phyloP scores from a whole-genome alignment of 306 rosid genomes.

The Ochetophila trinervis region DNA sequence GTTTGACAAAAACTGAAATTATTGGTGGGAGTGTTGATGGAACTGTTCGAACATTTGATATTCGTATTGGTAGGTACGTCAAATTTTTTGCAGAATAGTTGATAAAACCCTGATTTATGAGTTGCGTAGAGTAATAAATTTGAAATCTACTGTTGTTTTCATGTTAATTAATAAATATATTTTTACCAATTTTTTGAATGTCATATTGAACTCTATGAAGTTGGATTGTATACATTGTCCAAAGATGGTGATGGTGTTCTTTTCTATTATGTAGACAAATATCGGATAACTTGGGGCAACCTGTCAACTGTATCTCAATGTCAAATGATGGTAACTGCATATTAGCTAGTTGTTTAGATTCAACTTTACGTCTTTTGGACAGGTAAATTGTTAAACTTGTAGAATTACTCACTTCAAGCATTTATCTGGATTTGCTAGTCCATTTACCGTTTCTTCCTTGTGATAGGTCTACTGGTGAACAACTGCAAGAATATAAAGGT shows the following conservation, averaged over 20 bases:
- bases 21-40: slow-evolving; percentile 97
- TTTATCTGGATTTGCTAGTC: slow-evolving; percentile 8
- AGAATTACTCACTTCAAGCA: slow-evolving; percentile 1
- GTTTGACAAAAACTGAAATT: slow-evolving; percentile 76
- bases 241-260: background rate
- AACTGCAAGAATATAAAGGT: slow-evolving; percentile 82
- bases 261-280: slow-evolving; percentile 53
- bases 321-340: slow-evolving; percentile 90
- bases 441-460: slow-evolving; percentile 22
- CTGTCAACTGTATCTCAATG: slow-evolving; percentile 90
- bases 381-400: slow-evolving; percentile 36
- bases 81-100: background rate
- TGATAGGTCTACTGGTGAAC: slow-evolving; percentile 76
- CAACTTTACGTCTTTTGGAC: slow-evolving; percentile 71
- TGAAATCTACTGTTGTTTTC: background rate
- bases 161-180: background rate
- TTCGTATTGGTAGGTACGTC: slow-evolving; percentile 75
- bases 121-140: background rate
- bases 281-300: slow-evolving; percentile 76
- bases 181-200: no score
- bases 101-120: background rate
- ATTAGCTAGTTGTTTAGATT: slow-evolving; percentile 84
- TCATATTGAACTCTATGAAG: background rate
- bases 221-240: background rate
- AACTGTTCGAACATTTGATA: slow-evolving; percentile 83